Conservation (phyloP, 495 filamentous ascomycete genomes). For the Aspergillus steynii region DNA sequence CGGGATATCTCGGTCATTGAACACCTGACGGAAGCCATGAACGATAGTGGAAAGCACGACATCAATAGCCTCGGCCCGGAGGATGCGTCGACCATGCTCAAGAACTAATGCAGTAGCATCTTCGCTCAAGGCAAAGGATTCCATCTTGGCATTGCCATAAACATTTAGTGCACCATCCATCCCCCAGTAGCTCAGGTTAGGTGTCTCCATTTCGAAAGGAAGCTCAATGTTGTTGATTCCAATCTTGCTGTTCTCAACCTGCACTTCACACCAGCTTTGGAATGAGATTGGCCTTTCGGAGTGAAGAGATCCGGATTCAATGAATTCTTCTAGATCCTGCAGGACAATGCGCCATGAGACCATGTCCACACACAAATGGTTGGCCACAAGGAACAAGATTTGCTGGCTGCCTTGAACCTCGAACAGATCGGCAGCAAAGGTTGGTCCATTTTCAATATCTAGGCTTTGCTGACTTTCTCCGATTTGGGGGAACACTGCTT, state of each 20-base stretch:
- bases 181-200: slow-evolving; percentile 52
- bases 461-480: slow-evolving; percentile 43
- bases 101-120: slow-evolving; percentile 46
- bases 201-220: slow-evolving; percentile 35
- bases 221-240: slow-evolving; percentile 24
- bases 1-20: slow-evolving; percentile 55
- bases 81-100: slow-evolving; percentile 40
- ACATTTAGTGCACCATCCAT: slow-evolving; percentile 48
- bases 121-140: slow-evolving; percentile 45
- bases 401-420: slow-evolving; percentile 53
- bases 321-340: slow-evolving; percentile 63
- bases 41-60: slow-evolving; percentile 52
- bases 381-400: slow-evolving; percentile 62
- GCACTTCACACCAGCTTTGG: slow-evolving; percentile 60
- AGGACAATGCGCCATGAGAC: slow-evolving; percentile 71
- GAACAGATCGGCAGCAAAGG: slow-evolving; percentile 51
- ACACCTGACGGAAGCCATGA: slow-evolving; percentile 48
- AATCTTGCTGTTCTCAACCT: slow-evolving; percentile 39
- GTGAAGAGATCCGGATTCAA: slow-evolving; percentile 42
- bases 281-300: slow-evolving; percentile 56
- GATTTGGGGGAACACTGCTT: slow-evolving; percentile 33
- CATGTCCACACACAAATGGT: slow-evolving; percentile 70
- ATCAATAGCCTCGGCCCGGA: slow-evolving; percentile 56
- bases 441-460: slow-evolving; percentile 42
- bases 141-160: slow-evolving; percentile 48